Conservation (phyloP, 257 asterid genomes). For the Solanum appendiculatum region DNA sequence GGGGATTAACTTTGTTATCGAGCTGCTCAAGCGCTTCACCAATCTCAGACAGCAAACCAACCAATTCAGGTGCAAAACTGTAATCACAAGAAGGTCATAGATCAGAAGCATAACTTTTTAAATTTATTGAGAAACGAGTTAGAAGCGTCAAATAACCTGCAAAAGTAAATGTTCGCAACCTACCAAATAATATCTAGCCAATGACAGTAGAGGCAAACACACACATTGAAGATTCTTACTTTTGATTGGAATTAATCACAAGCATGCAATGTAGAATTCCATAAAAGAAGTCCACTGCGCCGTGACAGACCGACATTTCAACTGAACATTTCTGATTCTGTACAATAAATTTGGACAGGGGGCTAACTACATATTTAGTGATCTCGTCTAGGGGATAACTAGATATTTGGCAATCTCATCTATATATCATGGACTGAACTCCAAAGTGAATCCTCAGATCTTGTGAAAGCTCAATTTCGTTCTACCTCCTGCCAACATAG, state of each 20-base stretch:
- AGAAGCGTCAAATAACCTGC: background rate
- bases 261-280: background rate
- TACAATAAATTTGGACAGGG: background rate
- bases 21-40: constrained; percentile 63
- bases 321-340: background rate
- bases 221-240: background rate
- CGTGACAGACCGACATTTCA: background rate
- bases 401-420: background rate
- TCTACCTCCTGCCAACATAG: background rate
- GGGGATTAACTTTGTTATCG: constrained; percentile 76
- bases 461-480: background rate
- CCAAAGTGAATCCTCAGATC: background rate
- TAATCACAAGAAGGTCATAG: constrained; percentile 17
- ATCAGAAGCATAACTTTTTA: background rate
- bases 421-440: background rate
- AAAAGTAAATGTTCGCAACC: background rate
- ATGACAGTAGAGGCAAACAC: background rate
- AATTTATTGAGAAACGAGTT: background rate
- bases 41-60: constrained; percentile 82
- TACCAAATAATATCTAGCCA: background rate
- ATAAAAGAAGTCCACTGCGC: background rate
- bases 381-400: background rate
- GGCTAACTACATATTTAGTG: background rate
- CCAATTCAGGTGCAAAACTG: constrained; percentile 92
- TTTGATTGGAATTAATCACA: background rate